These are phyloP conservation scores for Plenodomus tracheiphilus DNA, from an alignment of 2,329 filamentous ascomycete species.

Conservation along the genomic window DNA sequence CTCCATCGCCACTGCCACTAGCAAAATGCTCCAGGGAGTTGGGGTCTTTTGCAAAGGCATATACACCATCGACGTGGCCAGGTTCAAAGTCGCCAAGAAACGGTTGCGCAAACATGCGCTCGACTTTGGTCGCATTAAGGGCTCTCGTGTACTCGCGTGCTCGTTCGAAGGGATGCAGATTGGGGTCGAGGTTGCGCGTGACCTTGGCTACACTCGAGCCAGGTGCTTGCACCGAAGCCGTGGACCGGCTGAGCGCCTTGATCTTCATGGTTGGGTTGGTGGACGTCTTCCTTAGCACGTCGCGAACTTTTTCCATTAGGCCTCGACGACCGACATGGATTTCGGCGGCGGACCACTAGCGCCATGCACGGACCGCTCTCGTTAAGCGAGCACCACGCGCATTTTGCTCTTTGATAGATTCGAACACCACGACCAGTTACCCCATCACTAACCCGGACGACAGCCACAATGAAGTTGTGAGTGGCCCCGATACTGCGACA, in stretches of 20 bases:
- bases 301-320: slow-evolving; percentile 20
- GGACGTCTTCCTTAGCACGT: slow-evolving; percentile 6
- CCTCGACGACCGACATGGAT: not conserved
- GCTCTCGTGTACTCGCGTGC: slow-evolving; percentile 82
- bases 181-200: slow-evolving; percentile 76
- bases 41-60: slow-evolving; percentile 54
- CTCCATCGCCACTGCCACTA: slow-evolving; percentile 68
- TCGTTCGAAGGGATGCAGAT: slow-evolving; percentile 86
- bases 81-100: slow-evolving; percentile 85
- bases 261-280: slow-evolving; percentile 44
- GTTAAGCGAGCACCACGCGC: slow-evolving; percentile 28
- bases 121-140: slow-evolving; percentile 84
- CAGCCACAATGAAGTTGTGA: slow-evolving; percentile 64
- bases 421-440: slow-evolving; percentile 31
- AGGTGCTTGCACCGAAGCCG: slow-evolving; percentile 66
- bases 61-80: slow-evolving; percentile 85
- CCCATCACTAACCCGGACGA: slow-evolving; percentile 40
- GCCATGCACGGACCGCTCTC: not conserved
- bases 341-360: slow-evolving; percentile 10
- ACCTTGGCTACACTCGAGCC: slow-evolving; percentile 67
- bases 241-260: slow-evolving; percentile 67
- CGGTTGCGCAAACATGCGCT: slow-evolving; percentile 86
- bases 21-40: slow-evolving; percentile 51
- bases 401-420: slow-evolving; percentile 15
- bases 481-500: slow-evolving; percentile 25